Percentiles rank a stretch among this genome's conserved stretches.
These are phyloP conservation scores for Parathielavia appendiculata DNA, from an alignment of 495 filamentous ascomycete genomes.

Conservation along the genomic window DNA sequence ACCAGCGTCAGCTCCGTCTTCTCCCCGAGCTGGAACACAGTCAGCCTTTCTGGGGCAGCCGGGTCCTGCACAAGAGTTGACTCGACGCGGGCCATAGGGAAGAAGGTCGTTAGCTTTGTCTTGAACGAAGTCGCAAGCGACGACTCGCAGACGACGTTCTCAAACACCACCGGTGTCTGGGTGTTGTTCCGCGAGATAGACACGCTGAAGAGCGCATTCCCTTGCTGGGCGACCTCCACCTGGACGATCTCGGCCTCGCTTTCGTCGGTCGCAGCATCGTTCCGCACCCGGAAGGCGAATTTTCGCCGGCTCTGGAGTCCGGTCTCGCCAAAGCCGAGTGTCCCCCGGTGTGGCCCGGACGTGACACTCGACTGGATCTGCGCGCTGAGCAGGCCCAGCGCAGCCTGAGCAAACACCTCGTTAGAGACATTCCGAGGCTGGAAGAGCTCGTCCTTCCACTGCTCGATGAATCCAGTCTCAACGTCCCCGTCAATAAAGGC, in stretches of 20 bases:
- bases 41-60: constrained; percentile 53
- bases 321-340: constrained; percentile 51
- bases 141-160: constrained; percentile 42
- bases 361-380: constrained; percentile 23
- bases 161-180: constrained; percentile 34
- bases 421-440: constrained; percentile 46
- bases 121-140: constrained; percentile 25
- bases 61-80: constrained; percentile 69
- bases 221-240: constrained; percentile 62
- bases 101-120: constrained; percentile 52
- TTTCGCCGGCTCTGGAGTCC: constrained; percentile 38
- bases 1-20: constrained; percentile 66
- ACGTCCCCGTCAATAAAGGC: constrained; percentile 84
- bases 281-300: constrained; percentile 52
- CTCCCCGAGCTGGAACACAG: constrained; percentile 75
- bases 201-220: constrained; percentile 58
- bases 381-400: constrained; percentile 57
- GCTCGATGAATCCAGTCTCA: constrained; percentile 93
- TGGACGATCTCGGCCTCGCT: constrained; percentile 38
- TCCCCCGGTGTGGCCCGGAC: constrained; percentile 42
- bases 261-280: constrained; percentile 39
- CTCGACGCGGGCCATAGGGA: constrained; percentile 73
- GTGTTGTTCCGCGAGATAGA: constrained; percentile 45
- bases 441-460: constrained; percentile 73
- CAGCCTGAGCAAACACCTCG: constrained; percentile 77